A percentile compares a stretch with the other conserved stretches of the same genome.
Evolutionary conservation across 2,329 filamentous ascomycete species (phyloP).

Genomic region (Zymoseptoria brevis): DNA sequence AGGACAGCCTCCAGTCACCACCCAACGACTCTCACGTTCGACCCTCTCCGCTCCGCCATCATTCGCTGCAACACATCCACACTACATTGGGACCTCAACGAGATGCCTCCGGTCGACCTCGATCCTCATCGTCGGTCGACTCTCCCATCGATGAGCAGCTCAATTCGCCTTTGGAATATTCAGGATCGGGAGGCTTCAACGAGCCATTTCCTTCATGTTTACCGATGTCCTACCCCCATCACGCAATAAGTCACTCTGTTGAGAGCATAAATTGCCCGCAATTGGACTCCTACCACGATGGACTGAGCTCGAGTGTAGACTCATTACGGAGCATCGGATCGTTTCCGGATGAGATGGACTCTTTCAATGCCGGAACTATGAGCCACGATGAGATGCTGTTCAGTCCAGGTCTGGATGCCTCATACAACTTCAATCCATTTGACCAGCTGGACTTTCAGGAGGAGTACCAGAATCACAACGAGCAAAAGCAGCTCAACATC

Average conservation of each 20-base stretch:
- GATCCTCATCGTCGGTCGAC: constrained; percentile 39
- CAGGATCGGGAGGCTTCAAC: constrained; percentile 34
- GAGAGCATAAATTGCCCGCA: constrained; percentile 17
- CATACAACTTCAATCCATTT: constrained; percentile 15
- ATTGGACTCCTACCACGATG: constrained; percentile 31
- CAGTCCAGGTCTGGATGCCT: constrained; percentile 25
- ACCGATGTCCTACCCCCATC: constrained; percentile 12
- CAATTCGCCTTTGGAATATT: constrained; percentile 40
- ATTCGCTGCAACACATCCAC: constrained; percentile 37
- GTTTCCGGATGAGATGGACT: not conserved
- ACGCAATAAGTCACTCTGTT: constrained; percentile 11
- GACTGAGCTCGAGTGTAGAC: constrained; percentile 39
- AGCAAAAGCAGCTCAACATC: constrained; percentile 17
- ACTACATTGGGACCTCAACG: constrained; percentile 35
- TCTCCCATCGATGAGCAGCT: constrained; percentile 43
- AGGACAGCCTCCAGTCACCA: constrained; percentile 32
- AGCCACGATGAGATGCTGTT: constrained; percentile 27
- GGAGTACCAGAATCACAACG: constrained; percentile 17
- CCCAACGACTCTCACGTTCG: constrained; percentile 1
- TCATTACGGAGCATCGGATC: constrained; percentile 34
- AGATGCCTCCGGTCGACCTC: constrained; percentile 36
- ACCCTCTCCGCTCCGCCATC: constrained; percentile 31
- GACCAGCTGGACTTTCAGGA: constrained; percentile 14
- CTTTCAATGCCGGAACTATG: constrained; percentile 6
- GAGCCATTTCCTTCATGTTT: constrained; percentile 32